These are phyloP conservation scores for Leccinum pachyderme DNA, from an alignment of 1,284 basidiomycete genomes.

Conservation along the genomic window DNA sequence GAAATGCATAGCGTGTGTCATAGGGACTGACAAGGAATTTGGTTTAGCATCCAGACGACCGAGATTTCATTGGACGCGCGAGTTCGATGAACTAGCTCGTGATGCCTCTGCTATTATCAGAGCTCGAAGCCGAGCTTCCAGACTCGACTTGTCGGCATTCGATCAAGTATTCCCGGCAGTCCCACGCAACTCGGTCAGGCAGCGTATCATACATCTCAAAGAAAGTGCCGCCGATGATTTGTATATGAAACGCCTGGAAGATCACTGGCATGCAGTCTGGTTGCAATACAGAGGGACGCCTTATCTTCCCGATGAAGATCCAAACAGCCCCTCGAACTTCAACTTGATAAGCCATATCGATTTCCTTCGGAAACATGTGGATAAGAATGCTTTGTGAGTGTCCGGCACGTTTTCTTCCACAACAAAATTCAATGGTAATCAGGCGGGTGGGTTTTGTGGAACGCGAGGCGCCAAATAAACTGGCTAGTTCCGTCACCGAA, in stretches of 20 bases:
- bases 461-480: slow-evolving; percentile 34
- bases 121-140: slow-evolving; percentile 65
- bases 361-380: slow-evolving; percentile 76
- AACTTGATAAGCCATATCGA: slow-evolving; percentile 74
- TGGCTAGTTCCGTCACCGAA: slow-evolving; percentile 49
- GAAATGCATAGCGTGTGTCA: slow-evolving; percentile 8
- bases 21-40: slow-evolving; percentile 9
- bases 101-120: slow-evolving; percentile 83
- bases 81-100: slow-evolving; percentile 83
- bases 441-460: slow-evolving; percentile 61
- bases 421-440: slow-evolving; percentile 13
- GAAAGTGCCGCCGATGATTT: slow-evolving; percentile 66
- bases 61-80: slow-evolving; percentile 80
- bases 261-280: slow-evolving; percentile 81
- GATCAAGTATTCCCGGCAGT: slow-evolving; percentile 78
- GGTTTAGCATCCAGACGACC: slow-evolving; percentile 43
- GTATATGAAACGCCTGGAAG: slow-evolving; percentile 78
- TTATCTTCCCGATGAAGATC: slow-evolving; percentile 70
- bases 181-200: slow-evolving; percentile 64
- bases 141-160: slow-evolving; percentile 69
- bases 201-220: slow-evolving; percentile 59
- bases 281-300: slow-evolving; percentile 63
- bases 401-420: not conserved
- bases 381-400: slow-evolving; percentile 82
- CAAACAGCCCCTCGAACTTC: slow-evolving; percentile 68